Percentiles rank a stretch among this genome's conserved stretches.
Evolutionary conservation across 352 stramenopile genomes (phyloP).

Genomic region (Globisporangium emineosum): DNA sequence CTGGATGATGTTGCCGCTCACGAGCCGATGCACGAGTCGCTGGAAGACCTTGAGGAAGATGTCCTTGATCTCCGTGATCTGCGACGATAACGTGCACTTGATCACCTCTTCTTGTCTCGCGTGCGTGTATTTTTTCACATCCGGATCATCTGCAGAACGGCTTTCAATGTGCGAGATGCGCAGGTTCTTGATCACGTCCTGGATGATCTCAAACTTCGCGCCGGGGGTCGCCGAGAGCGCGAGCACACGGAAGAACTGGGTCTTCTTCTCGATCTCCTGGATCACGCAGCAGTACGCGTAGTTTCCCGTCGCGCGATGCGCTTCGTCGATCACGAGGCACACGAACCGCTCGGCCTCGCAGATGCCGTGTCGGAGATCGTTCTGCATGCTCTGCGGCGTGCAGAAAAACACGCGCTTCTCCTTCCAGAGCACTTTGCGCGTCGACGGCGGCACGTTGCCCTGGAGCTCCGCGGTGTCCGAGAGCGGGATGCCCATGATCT

Average conservation of each 20-base stretch:
- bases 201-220: conserved; percentile 93
- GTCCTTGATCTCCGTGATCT: conserved; percentile 64
- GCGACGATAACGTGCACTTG: conserved; percentile 54
- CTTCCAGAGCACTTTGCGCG: conserved; percentile 87
- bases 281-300: conserved; percentile 96
- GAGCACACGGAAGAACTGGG: conserved; percentile 87
- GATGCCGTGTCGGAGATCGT: conserved; percentile 89
- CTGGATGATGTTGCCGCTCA: conserved; percentile 55
- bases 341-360: conserved; percentile 86
- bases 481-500: conserved; percentile 93
- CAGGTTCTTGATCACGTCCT: conserved; percentile 95
- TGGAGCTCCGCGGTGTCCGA: conserved; percentile 81
- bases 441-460: conserved; percentile 67
- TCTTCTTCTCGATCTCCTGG: conserved; percentile 61
- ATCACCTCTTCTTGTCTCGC: conserved; percentile 82
- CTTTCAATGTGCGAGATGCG: conserved; percentile 95
- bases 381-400: conserved; percentile 97
- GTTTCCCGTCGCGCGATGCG: conserved; percentile 95
- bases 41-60: conserved; percentile 64
- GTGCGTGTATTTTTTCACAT: conserved; percentile 91
- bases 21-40: conserved; percentile 57
- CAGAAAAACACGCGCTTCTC: conserved; percentile 97
- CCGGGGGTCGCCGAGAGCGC: conserved; percentile 97
- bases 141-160: conserved; percentile 91
- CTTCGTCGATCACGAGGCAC: conserved; percentile 98